These are phyloP conservation scores for Chalaropsis ovoidea DNA, from an alignment of 2,329 filamentous ascomycete genomes.

Conservation along the genomic window DNA sequence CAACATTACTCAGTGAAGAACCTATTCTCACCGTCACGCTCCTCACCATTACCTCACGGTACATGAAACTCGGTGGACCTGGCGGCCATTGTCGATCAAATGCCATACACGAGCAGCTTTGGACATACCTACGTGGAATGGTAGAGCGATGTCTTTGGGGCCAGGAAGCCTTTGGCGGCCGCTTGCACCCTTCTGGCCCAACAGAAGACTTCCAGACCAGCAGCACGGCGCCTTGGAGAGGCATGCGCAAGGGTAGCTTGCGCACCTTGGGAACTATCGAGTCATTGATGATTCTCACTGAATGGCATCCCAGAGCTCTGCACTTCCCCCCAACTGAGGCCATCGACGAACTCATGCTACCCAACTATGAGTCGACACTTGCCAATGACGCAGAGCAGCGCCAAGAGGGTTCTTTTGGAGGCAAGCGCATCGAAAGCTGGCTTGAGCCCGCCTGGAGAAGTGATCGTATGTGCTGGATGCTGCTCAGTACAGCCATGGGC, in stretches of 20 bases:
- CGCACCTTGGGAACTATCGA: conserved; percentile 89
- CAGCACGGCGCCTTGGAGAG: conserved; percentile 59
- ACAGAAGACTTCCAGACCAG: conserved; percentile 59
- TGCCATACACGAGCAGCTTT: conserved; percentile 88
- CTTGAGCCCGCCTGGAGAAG: conserved; percentile 90
- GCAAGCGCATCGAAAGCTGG: conserved; percentile 85
- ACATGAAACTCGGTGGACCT: conserved; percentile 67
- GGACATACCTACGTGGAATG: conserved; percentile 89
- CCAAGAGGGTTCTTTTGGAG: conserved; percentile 47
- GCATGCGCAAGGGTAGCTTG: conserved; percentile 65
- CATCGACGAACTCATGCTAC: conserved; percentile 57
- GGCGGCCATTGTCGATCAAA: conserved; percentile 76
- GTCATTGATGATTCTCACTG: conserved; percentile 83
- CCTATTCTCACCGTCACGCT: conserved; percentile 87
- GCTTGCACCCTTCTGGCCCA: conserved; percentile 22
- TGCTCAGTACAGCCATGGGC: conserved; percentile 81
- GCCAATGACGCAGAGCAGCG: conserved; percentile 33
- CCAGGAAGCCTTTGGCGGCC: conserved; percentile 74
- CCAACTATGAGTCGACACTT: conserved; percentile 44
- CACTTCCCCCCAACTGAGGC: conserved; percentile 82
- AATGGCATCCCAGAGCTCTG: conserved; percentile 91
- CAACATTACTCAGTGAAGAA: conserved; percentile 74
- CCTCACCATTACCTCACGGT: conserved; percentile 80
- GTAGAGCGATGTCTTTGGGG: conserved; percentile 92
- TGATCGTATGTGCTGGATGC: conserved; percentile 96